A percentile compares a stretch with the other conserved stretches of the same genome.
Conservation (phyloP, 176 grass and related monocot genomes). For the Tillandsia fasciculata region DNA sequence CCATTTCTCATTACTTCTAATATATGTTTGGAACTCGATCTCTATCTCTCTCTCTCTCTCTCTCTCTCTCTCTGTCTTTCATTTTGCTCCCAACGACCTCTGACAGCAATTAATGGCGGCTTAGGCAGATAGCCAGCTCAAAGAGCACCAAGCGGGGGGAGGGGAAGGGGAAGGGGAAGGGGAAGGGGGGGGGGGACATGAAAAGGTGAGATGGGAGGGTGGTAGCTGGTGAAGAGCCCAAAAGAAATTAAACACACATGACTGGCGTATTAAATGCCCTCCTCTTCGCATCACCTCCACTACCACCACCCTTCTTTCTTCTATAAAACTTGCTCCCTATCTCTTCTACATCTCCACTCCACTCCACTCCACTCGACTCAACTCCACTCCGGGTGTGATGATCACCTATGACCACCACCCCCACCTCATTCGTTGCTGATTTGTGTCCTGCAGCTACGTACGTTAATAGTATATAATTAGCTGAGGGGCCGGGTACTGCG, state of each 20-base stretch:
- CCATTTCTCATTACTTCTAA: neutral
- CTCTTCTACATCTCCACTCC: neutral
- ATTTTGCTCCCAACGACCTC: conserved; percentile 38
- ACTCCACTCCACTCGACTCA: neutral
- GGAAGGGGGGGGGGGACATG: neutral
- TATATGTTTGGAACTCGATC: neutral
- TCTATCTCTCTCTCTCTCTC: neutral
- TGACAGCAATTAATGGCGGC: conserved; percentile 64
- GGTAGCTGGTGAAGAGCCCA: conserved; percentile 11
- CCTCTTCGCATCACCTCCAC: conserved; percentile 22
- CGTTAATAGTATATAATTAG: conserved; percentile 9
- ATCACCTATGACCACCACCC: neutral
- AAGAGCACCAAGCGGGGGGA: neutral
- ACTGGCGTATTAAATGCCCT: conserved; percentile 36
- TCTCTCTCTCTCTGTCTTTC: neutral
- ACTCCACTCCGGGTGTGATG: conserved; percentile 20
- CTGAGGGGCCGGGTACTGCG: conserved; percentile 32
- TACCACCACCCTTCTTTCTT: conserved; percentile 15
- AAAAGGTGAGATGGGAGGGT: neutral
- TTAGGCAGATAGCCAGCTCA: conserved; percentile 19
- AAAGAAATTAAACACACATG: neutral
- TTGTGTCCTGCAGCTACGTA: neutral
- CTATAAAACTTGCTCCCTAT: neutral
- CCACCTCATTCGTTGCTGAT: neutral
- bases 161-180: neutral